phyloP scores from a whole-genome alignment of 2,329 filamentous ascomycete species.

The Pseudodiploospora longispora region DNA sequence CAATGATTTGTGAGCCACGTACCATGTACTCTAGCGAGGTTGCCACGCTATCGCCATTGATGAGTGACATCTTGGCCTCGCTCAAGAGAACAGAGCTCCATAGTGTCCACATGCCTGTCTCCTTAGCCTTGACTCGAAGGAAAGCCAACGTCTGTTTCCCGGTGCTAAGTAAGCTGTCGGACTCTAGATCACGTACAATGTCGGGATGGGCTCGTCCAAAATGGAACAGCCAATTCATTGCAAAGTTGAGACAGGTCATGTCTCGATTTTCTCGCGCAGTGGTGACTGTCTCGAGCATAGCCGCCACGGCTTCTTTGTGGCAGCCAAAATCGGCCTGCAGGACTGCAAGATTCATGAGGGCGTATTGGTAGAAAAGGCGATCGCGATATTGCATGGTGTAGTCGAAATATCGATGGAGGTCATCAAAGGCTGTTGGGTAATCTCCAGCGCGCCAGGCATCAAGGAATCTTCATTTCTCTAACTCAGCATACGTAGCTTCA shows the following conservation, averaged over 20 bases:
- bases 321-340: constrained; percentile 94
- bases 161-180: constrained; percentile 65
- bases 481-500: not conserved
- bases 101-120: constrained; percentile 77
- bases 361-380: constrained; percentile 86
- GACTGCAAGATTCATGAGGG: constrained; percentile 84
- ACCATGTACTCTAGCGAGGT: constrained; percentile 67
- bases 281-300: constrained; percentile 90
- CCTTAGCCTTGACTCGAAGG: constrained; percentile 76
- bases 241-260: constrained; percentile 86
- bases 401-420: constrained; percentile 90
- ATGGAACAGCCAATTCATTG: constrained; percentile 91
- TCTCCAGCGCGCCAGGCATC: constrained; percentile 90
- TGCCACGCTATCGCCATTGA: constrained; percentile 57
- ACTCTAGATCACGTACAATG: constrained; percentile 61
- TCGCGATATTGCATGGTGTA: constrained; percentile 85
- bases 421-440: constrained; percentile 82
- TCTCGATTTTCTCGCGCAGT: constrained; percentile 94
- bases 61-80: constrained; percentile 73
- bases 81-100: constrained; percentile 77
- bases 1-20: constrained; percentile 73
- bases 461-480: constrained; percentile 55
- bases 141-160: constrained; percentile 78
- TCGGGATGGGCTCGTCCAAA: constrained; percentile 80
- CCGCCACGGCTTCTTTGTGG: constrained; percentile 78